Conservation (phyloP, 805 yeast genomes). For the Priceomyces medius region DNA sequence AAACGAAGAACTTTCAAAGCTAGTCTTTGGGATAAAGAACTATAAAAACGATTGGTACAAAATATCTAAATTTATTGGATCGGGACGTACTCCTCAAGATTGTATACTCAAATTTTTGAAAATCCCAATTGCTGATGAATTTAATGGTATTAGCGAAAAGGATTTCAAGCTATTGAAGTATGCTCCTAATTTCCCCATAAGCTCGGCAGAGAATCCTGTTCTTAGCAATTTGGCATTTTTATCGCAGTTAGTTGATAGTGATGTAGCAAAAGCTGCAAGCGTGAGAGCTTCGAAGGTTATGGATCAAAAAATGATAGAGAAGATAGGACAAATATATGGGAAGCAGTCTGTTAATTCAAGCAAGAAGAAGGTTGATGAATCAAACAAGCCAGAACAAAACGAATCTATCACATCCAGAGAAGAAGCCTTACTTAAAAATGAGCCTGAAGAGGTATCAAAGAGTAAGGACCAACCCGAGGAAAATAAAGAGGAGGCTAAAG, state of each 20-base stretch:
- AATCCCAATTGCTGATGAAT: slow-evolving; percentile 78
- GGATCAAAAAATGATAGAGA: slow-evolving; percentile 42
- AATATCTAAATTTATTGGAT: slow-evolving; percentile 64
- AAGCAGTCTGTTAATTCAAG: slow-evolving; percentile 1
- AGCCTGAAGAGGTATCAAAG: slow-evolving; percentile 7
- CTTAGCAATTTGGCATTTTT: slow-evolving; percentile 89
- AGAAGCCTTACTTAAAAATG: slow-evolving; percentile 9
- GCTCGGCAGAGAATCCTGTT: slow-evolving; percentile 88
- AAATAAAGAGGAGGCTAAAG: slow-evolving; percentile 12
- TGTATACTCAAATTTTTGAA: slow-evolving; percentile 78
- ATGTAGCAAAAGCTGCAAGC: slow-evolving; percentile 82
- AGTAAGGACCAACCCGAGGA: slow-evolving; percentile 5
- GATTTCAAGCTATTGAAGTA: slow-evolving; percentile 74
- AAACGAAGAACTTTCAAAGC: slow-evolving; percentile 54
- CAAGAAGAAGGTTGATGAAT: slow-evolving; percentile 6
- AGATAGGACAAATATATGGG: slow-evolving; percentile 34
- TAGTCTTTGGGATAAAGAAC: slow-evolving; percentile 62
- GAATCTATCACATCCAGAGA: slow-evolving; percentile 6
- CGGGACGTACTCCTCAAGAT: slow-evolving; percentile 64
- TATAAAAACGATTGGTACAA: slow-evolving; percentile 76
- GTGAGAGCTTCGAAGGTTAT: slow-evolving; percentile 53
- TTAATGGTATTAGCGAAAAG: slow-evolving; percentile 46
- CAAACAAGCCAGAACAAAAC: slow-evolving; percentile 2
- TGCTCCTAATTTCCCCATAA: slow-evolving; percentile 81
- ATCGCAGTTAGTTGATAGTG: slow-evolving; percentile 81